A percentile compares a stretch with the other conserved stretches of the same genome.
These are phyloP conservation scores for Scheffersomyces titani DNA, from an alignment of 1,139 yeast genomes.

Conservation along the genomic window DNA sequence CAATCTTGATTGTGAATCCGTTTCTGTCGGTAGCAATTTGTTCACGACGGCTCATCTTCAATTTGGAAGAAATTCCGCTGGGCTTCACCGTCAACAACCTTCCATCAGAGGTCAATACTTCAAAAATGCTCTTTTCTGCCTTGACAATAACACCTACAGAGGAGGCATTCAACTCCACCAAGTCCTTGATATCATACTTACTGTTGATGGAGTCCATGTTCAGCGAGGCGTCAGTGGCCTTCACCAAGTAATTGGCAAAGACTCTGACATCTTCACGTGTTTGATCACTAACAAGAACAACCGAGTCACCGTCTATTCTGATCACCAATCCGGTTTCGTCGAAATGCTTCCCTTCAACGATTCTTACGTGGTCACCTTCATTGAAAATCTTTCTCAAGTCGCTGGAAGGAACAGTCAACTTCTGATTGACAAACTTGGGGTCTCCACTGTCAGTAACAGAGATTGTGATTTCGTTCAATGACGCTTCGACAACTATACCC, in stretches of 20 bases:
- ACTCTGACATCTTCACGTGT: constrained; percentile 87
- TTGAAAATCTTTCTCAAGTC: constrained; percentile 83
- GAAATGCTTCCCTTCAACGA: constrained; percentile 84
- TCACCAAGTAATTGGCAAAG: constrained; percentile 83
- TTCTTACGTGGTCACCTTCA: constrained; percentile 95
- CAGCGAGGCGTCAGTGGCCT: constrained; percentile 71
- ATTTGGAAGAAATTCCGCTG: constrained; percentile 75
- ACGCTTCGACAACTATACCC: constrained; percentile 75
- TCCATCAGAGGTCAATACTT: constrained; percentile 84
- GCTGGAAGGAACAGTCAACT: constrained; percentile 68
- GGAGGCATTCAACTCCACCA: constrained; percentile 85
- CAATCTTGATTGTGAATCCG: constrained; percentile 83
- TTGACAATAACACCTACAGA: constrained; percentile 87
- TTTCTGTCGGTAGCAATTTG: constrained; percentile 84
- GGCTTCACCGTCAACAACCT: constrained; percentile 72
- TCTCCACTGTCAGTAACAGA: constrained; percentile 56
- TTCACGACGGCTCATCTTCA: constrained; percentile 62
- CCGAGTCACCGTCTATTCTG: constrained; percentile 77
- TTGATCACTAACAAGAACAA: constrained; percentile 86
- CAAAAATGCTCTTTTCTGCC: constrained; percentile 84
- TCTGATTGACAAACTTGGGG: constrained; percentile 48
- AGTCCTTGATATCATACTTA: constrained; percentile 82
- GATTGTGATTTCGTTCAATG: constrained; percentile 64
- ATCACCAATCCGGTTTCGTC: constrained; percentile 97
- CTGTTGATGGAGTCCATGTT: constrained; percentile 47